Evolutionary conservation across 257 asterid genomes (phyloP).

Genomic region (Solanum megistacrolobum): DNA sequence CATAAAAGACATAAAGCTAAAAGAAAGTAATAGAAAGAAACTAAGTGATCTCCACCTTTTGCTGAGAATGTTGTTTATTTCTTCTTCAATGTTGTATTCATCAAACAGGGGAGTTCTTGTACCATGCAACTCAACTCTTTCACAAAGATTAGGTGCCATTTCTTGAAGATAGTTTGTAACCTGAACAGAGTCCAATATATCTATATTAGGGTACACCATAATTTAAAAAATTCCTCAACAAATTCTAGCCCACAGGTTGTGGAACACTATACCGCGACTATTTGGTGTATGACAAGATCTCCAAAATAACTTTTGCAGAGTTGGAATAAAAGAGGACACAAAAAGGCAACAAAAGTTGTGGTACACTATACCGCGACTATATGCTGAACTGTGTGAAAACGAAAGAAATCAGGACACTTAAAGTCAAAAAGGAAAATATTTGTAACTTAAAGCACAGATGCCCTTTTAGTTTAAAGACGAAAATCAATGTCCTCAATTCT

Average conservation of each 20-base stretch:
- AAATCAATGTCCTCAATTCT: not conserved
- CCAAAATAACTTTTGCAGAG: not conserved
- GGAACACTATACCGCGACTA: not conserved
- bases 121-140: slow-evolving; percentile 71
- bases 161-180: slow-evolving; percentile 96
- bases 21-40: not conserved
- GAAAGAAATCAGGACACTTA: not conserved
- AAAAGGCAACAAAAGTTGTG: not conserved
- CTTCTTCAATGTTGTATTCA: slow-evolving; percentile 78
- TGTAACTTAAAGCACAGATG: not conserved
- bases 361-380: not conserved
- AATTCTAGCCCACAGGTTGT: not conserved
- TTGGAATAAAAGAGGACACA: not conserved
- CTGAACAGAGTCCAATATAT: slow-evolving; percentile 22
- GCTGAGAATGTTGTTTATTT: slow-evolving; percentile 69
- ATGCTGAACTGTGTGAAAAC: not conserved
- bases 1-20: not conserved
- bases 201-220: not conserved
- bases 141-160: slow-evolving; percentile 88
- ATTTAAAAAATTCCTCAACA: not conserved
- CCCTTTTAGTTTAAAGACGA: not conserved
- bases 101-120: slow-evolving; percentile 80
- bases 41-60: slow-evolving; percentile 55
- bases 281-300: not conserved
- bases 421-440: not conserved